phyloP scores from a whole-genome alignment of 2,329 filamentous ascomycete species.

The Periconia digitata region DNA sequence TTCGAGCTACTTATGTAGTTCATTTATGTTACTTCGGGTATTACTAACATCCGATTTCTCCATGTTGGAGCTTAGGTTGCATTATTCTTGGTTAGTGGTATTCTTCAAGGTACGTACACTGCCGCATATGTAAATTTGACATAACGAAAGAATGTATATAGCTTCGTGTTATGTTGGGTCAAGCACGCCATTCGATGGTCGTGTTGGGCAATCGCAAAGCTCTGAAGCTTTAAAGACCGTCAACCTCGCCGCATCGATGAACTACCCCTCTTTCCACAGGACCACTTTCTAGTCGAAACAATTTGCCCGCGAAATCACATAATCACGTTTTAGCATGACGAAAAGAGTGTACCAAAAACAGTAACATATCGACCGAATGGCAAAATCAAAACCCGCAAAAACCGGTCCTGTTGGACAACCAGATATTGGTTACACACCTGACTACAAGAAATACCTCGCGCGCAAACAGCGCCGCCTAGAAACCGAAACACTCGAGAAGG shows the following conservation, averaged over 20 bases:
- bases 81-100: no score
- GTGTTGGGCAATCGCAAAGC: slow-evolving; percentile 6
- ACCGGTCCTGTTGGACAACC: slow-evolving; percentile 49
- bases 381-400: slow-evolving; percentile 12
- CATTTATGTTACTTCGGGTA: no score
- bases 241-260: slow-evolving; percentile 4
- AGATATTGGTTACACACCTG: slow-evolving; percentile 60
- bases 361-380: slow-evolving; percentile 10
- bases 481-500: slow-evolving; percentile 40
- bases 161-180: not conserved
- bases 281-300: no score
- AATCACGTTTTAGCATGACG: no score
- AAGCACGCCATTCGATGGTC: slow-evolving; percentile 15
- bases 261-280: not conserved
- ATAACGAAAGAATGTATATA: not conserved
- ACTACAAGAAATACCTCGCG: slow-evolving; percentile 56
- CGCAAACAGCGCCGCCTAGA: slow-evolving; percentile 51
- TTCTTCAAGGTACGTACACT: no score
- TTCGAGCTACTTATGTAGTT: no score
- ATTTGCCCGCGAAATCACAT: not conserved
- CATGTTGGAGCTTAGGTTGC: no score
- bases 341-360: no score
- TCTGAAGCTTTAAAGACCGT: slow-evolving; percentile 4
- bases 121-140: no score
- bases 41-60: no score